phyloP scores from a whole-genome alignment of 2,329 filamentous ascomycete species.

The Colletotrichum tropicicola region DNA sequence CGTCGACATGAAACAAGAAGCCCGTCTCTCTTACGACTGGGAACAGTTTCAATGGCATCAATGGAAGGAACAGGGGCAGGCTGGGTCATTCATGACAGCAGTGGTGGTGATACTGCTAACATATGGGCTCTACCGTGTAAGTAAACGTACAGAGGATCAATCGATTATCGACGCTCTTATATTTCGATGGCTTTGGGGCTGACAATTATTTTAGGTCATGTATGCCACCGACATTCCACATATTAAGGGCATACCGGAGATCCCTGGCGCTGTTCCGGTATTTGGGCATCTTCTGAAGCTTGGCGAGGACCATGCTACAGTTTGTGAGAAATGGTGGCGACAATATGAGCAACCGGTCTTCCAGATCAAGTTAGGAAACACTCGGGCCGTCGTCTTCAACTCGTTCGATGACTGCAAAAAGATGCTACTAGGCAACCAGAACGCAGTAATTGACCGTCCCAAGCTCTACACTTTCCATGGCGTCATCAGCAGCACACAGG shows the following conservation, averaged over 20 bases:
- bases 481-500: constrained; percentile 79
- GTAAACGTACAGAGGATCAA: too few relatives aligned
- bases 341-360: constrained; percentile 69
- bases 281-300: constrained; percentile 72
- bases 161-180: too few relatives aligned
- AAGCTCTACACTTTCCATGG: constrained; percentile 85
- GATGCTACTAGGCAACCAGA: constrained; percentile 83
- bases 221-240: constrained; percentile 62
- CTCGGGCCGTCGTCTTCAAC: constrained; percentile 79
- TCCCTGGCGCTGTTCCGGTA: constrained; percentile 65
- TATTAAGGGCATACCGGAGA: constrained; percentile 69
- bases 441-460: constrained; percentile 79
- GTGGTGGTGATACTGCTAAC: too few relatives aligned
- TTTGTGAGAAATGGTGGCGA: constrained; percentile 64
- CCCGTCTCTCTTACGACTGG: too few relatives aligned
- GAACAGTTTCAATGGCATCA: too few relatives aligned
- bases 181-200: too few relatives aligned
- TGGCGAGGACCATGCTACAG: constrained; percentile 63
- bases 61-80: too few relatives aligned
- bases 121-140: too few relatives aligned
- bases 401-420: constrained; percentile 78
- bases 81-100: too few relatives aligned
- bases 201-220: constrained; percentile 42
- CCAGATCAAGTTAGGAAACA: constrained; percentile 74
- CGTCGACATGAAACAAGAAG: too few relatives aligned